These are phyloP conservation scores for Paraphaeosphaeria minitans DNA, from an alignment of 2,329 filamentous ascomycete genomes.

Conservation along the genomic window DNA sequence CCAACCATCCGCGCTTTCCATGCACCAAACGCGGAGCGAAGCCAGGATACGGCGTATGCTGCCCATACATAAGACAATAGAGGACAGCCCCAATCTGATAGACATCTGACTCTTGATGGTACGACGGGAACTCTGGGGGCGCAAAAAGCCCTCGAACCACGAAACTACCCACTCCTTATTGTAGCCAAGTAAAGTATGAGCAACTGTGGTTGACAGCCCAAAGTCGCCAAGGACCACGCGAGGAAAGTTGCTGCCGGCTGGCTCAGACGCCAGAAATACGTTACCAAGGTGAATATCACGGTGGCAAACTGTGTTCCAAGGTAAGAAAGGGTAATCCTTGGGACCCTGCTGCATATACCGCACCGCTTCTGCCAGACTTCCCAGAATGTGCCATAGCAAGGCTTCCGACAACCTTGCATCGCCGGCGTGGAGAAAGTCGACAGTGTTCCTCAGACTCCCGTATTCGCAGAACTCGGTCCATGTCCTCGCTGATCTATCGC, in stretches of 20 bases:
- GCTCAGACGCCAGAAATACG: neutral
- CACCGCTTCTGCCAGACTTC: constrained; percentile 1
- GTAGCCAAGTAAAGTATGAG: neutral
- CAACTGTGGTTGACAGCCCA: neutral
- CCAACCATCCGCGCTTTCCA: neutral
- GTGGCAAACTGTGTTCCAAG: constrained; percentile 8
- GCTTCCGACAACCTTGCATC: neutral
- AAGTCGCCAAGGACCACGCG: constrained; percentile 12
- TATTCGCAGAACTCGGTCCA: constrained; percentile 8
- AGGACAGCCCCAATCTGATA: constrained; percentile 8
- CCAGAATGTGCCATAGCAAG: constrained; percentile 5
- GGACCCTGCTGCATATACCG: constrained; percentile 5
- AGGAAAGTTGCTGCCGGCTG: neutral
- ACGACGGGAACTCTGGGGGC: neutral
- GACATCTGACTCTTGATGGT: neutral
- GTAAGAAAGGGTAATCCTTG: neutral
- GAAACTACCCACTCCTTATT: neutral
- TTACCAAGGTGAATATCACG: constrained; percentile 7
- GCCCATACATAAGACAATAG: constrained; percentile 6
- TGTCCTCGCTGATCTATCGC: neutral
- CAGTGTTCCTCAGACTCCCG: neutral
- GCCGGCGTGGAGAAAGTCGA: neutral
- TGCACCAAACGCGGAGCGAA: neutral
- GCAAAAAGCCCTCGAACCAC: neutral
- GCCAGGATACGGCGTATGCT: neutral